phyloP scores from a whole-genome alignment of 2,329 filamentous ascomycete species.

The Fusarium haematococcum region DNA sequence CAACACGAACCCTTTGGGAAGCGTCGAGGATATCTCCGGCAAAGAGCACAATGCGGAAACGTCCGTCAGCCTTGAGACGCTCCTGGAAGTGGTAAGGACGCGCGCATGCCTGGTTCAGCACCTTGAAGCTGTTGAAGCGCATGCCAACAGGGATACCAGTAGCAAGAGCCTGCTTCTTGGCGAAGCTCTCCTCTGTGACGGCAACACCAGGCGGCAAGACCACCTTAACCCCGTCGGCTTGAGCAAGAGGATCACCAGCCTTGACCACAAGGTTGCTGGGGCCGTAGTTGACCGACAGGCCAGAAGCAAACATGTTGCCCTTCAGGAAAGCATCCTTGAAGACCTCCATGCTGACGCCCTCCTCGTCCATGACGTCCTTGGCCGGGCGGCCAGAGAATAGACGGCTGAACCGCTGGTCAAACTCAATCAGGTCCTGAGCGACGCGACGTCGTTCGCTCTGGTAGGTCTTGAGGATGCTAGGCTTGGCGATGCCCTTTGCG shows the following conservation, averaged over 20 bases:
- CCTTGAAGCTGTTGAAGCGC: constrained; percentile 69
- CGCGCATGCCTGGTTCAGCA: constrained; percentile 68
- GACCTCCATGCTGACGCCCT: constrained; percentile 70
- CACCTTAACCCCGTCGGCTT: constrained; percentile 8
- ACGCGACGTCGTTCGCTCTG: constrained; percentile 66
- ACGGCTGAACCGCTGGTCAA: constrained; percentile 68
- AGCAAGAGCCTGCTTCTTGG: constrained; percentile 46
- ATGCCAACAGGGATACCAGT: constrained; percentile 61
- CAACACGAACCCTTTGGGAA: constrained; percentile 48
- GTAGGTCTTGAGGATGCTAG: constrained; percentile 62
- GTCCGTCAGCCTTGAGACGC: constrained; percentile 61
- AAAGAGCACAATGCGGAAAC: constrained; percentile 71
- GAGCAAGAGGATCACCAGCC: neutral
- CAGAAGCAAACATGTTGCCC: constrained; percentile 57
- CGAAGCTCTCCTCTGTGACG: neutral
- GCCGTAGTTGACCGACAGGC: constrained; percentile 26
- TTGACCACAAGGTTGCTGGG: constrained; percentile 31
- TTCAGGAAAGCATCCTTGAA: constrained; percentile 73
- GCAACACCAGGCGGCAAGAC: neutral
- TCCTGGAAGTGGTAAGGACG: constrained; percentile 71
- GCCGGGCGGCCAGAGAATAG: constrained; percentile 64
- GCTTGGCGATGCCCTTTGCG: constrained; percentile 56
- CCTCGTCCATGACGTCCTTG: constrained; percentile 71
- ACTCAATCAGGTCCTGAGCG: constrained; percentile 74
- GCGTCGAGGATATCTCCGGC: constrained; percentile 65